Evolutionary conservation across 129 eudicot genomes (phyloP), one percentile per base, ranked within the genome.

Genomic region (Flaveria trinervia): DNA sequence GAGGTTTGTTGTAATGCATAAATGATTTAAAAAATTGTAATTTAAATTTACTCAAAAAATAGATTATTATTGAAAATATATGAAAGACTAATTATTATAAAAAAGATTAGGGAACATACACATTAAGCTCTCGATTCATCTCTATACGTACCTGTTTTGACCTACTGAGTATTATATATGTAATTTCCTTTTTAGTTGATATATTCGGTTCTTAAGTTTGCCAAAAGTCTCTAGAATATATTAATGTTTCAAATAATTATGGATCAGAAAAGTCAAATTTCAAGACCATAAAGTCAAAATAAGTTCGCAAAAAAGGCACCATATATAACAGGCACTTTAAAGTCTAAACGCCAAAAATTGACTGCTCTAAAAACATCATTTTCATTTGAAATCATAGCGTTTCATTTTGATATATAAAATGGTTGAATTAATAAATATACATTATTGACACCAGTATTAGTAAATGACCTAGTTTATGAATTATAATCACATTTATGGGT

Each of bases 191-290:
- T 14, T 12, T 48, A 55, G 20, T 55, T 60, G 11, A 30, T 2
- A 14, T 28, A 65, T 15, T 16, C 4, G 1, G 0, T 16, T 43
- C 15, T 22, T 41, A 6, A 7, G 9, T 22, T 73, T 43, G 60
- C 8, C 13, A 22, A 8, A 66, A 66, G 16, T 26, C n/a, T 7
- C 39, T 4, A 6, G 9, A 46, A 39, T 72, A 3, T 30, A 71
- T 15, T 25, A 33, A 41, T 52, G 65, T 8, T 26, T 26, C 14
- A 46, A 55, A 50, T 16, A 44, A 48, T 12, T 72, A 22, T 23
- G 64, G 26, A 45, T 22, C 3, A 51, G 54, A n/a, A 66, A 80
- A 74, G 84, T 80, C 84, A 74, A 74, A 44, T 73, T 28, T 80
- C 70, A 41, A 73, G 65, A 56, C 65, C 16, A 15, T 20, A 57